Percentiles rank a stretch among this genome's conserved stretches.
Conservation (phyloP, 1,284 basidiomycete genomes). For the Leccinum insolens region DNA sequence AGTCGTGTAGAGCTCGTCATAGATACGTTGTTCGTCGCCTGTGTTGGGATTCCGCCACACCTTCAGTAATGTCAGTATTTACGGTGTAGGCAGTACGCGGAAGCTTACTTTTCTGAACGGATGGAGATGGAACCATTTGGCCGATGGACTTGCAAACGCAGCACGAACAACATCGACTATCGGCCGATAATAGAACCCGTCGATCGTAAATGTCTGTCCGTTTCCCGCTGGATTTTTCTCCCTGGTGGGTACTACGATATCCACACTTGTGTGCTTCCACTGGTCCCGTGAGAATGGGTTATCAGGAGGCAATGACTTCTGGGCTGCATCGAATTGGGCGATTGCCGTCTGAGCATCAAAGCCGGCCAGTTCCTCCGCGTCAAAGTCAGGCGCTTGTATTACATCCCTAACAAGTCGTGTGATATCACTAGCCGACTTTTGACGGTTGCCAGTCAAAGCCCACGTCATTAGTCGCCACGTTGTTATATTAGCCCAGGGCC, state of each 20-base stretch:
- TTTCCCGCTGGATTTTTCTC: background rate
- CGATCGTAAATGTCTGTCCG: background rate
- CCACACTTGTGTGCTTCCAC: background rate
- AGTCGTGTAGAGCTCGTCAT: slow-evolving; percentile 2
- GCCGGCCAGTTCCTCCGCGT: background rate
- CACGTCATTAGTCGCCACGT: slow-evolving; percentile 7
- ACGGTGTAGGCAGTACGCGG: background rate
- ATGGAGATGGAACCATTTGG: background rate
- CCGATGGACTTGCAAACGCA: background rate
- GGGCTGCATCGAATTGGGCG: background rate
- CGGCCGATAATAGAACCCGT: background rate
- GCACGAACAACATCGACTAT: background rate
- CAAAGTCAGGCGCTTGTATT: slow-evolving; percentile 4
- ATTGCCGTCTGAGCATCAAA: background rate
- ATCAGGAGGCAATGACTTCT: background rate
- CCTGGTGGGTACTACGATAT: background rate
- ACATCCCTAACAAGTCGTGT: background rate
- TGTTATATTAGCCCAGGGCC: slow-evolving; percentile 8
- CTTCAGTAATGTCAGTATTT: background rate
- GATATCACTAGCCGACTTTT: slow-evolving; percentile 1
- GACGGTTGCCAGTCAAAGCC: background rate
- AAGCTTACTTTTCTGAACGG: background rate
- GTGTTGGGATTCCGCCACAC: background rate
- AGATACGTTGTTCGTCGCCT: background rate
- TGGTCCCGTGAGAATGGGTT: background rate